Evolutionary conservation across 1,284 basidiomycete species (phyloP).

Genomic region (Naganishia cerealis): DNA sequence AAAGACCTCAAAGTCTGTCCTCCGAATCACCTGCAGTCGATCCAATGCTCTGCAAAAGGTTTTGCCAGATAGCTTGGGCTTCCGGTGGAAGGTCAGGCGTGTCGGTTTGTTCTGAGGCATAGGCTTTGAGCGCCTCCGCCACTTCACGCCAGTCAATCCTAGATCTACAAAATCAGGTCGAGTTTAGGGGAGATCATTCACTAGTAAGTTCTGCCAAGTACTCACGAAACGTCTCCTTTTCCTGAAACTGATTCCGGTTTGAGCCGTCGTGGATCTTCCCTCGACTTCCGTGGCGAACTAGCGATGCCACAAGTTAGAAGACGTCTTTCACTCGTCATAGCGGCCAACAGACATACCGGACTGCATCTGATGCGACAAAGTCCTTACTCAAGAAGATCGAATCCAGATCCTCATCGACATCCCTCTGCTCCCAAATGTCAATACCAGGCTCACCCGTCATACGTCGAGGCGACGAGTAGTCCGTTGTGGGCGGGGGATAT

Average conservation of each 20-base stretch:
- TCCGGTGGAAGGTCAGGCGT: not conserved
- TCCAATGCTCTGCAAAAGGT: not conserved
- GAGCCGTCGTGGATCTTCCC: not conserved
- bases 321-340: not conserved
- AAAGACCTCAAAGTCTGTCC: not conserved
- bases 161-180: not conserved
- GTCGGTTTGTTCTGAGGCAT: constrained; percentile 42
- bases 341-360: not conserved
- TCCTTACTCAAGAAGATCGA: not conserved
- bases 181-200: not conserved
- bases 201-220: not conserved
- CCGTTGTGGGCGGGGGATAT: not conserved
- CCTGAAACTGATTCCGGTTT: not conserved
- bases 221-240: not conserved
- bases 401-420: not conserved
- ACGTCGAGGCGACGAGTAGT: not conserved
- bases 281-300: not conserved
- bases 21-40: not conserved
- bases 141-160: constrained; percentile 62
- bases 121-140: constrained; percentile 75
- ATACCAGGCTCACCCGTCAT: constrained; percentile 10
- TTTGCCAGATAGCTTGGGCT: constrained; percentile 9
- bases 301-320: not conserved
- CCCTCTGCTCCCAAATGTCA: not conserved
- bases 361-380: not conserved